phyloP scores from a whole-genome alignment of 768 basidiomycete genomes.

The Piloderma croceum region DNA sequence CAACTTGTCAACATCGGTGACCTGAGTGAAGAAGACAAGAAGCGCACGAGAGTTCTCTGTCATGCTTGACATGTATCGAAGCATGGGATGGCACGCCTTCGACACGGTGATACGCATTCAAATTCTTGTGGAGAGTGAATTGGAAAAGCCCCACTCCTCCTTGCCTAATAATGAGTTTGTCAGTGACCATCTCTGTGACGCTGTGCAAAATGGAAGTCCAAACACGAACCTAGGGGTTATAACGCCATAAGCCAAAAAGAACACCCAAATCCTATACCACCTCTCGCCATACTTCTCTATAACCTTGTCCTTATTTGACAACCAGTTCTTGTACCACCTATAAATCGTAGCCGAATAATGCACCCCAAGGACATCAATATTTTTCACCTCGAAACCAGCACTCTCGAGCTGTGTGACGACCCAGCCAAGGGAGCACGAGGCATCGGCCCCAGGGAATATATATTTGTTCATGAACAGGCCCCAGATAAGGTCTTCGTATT shows the following conservation, averaged over 20 bases:
- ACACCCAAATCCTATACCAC: constrained; percentile 95
- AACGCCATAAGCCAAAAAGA: constrained; percentile 91
- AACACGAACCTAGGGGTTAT: constrained; percentile 66
- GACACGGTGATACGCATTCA: constrained; percentile 91
- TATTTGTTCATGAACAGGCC: constrained; percentile 98
- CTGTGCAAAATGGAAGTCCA: constrained; percentile 1
- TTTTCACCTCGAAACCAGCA: constrained; percentile 96
- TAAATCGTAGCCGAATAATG: constrained; percentile 91
- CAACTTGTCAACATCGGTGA: too few species aligned
- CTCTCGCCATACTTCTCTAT: constrained; percentile 84
- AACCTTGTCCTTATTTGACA: constrained; percentile 87
- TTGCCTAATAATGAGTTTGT: constrained; percentile 47
- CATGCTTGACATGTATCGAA: constrained; percentile 67
- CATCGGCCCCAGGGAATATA: constrained; percentile 97
- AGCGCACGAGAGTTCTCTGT: constrained; percentile 46
- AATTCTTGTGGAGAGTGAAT: constrained; percentile 95
- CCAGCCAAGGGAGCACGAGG: constrained; percentile 93
- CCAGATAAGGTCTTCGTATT: constrained; percentile 98
- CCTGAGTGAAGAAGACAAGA: not conserved
- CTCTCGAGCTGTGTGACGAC: constrained; percentile 80
- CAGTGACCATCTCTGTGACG: constrained; percentile 4
- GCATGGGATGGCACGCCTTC: constrained; percentile 77
- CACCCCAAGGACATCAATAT: constrained; percentile 92
- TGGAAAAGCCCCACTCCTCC: constrained; percentile 93
- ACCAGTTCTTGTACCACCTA: constrained; percentile 97